Conservation (phyloP, 1,139 yeast genomes). For the Groenewaldozyma auringiensis region DNA sequence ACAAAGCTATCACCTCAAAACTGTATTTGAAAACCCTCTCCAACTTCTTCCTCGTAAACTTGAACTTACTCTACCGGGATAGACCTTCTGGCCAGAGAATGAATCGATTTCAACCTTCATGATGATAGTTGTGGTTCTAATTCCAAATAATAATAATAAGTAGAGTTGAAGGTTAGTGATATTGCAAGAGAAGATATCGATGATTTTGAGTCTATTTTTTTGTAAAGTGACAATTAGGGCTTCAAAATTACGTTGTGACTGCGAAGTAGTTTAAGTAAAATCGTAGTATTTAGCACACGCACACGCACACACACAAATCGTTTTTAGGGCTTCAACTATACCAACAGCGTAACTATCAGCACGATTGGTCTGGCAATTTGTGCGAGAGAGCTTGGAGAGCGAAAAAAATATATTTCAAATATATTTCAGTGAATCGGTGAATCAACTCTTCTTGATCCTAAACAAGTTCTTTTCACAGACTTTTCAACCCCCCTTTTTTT, state of each 20-base stretch:
- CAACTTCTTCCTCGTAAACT: too few species aligned
- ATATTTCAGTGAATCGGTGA: too few species aligned
- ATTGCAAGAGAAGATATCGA: background rate
- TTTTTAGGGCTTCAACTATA: background rate
- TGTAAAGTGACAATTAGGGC: conserved; percentile 1
- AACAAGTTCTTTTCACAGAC: too few species aligned
- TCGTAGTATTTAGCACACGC: too few species aligned
- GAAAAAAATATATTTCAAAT: too few species aligned
- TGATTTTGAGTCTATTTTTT: background rate
- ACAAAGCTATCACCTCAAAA: too few species aligned
- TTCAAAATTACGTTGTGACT: background rate
- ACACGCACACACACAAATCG: too few species aligned
- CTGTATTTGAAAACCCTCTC: too few species aligned
- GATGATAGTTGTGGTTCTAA: conserved; percentile 22
- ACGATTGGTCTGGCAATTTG: conserved; percentile 4
- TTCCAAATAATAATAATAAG: conserved; percentile 7
- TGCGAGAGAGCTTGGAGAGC: too few species aligned
- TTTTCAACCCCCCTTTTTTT: conserved; percentile 7
- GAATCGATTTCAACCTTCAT: conserved; percentile 99
- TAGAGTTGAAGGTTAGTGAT: conserved; percentile 5
- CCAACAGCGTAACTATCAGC: background rate
- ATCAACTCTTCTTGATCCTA: too few species aligned
- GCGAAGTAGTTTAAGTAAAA: too few species aligned
- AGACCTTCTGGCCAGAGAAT: conserved; percentile 98
- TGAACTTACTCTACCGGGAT: conserved; percentile 85